These are phyloP conservation scores for Apiospora pterosperma DNA, from an alignment of 2,329 filamentous ascomycete species.

Conservation along the genomic window DNA sequence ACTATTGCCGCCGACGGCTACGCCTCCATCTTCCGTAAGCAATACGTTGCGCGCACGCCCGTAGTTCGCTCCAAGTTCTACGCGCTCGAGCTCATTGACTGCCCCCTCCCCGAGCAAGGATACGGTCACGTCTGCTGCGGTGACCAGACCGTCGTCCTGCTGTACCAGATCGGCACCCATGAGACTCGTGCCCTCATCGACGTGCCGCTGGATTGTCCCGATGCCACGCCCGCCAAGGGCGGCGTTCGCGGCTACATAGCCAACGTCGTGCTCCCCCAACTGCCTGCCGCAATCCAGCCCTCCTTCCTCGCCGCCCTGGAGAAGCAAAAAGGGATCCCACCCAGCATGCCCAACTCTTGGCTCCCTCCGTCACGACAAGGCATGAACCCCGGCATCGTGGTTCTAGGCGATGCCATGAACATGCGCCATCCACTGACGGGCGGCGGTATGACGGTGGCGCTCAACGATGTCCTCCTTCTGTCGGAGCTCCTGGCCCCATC, in stretches of 20 bases:
- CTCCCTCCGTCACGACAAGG: slow-evolving; percentile 74
- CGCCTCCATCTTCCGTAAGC: slow-evolving; percentile 83
- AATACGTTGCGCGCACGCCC: slow-evolving; percentile 65
- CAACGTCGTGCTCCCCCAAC: slow-evolving; percentile 73
- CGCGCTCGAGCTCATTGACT: slow-evolving; percentile 88
- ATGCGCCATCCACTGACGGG: slow-evolving; percentile 99
- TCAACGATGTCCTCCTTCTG: slow-evolving; percentile 85
- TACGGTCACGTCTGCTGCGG: slow-evolving; percentile 89
- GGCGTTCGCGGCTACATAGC: slow-evolving; percentile 82
- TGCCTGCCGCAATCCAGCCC: slow-evolving; percentile 70
- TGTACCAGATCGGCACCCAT: slow-evolving; percentile 95
- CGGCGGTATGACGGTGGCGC: slow-evolving; percentile 95
- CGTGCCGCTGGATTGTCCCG: slow-evolving; percentile 73
- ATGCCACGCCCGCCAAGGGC: slow-evolving; percentile 69
- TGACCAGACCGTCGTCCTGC: slow-evolving; percentile 70
- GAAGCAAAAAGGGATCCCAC: slow-evolving; percentile 65
- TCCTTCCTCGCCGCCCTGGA: slow-evolving; percentile 75
- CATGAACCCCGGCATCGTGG: slow-evolving; percentile 66
- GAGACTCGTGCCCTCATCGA: slow-evolving; percentile 91
- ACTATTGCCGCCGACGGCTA: slow-evolving; percentile 94
- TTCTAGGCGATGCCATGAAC: slow-evolving; percentile 94
- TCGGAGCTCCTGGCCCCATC: slow-evolving; percentile 69
- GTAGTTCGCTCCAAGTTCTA: slow-evolving; percentile 84
- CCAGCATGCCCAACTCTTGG: slow-evolving; percentile 93
- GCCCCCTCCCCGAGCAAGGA: slow-evolving; percentile 67